Evolutionary conservation across 495 filamentous ascomycete genomes (phyloP).

Genomic region (Penicillium silybi): DNA sequence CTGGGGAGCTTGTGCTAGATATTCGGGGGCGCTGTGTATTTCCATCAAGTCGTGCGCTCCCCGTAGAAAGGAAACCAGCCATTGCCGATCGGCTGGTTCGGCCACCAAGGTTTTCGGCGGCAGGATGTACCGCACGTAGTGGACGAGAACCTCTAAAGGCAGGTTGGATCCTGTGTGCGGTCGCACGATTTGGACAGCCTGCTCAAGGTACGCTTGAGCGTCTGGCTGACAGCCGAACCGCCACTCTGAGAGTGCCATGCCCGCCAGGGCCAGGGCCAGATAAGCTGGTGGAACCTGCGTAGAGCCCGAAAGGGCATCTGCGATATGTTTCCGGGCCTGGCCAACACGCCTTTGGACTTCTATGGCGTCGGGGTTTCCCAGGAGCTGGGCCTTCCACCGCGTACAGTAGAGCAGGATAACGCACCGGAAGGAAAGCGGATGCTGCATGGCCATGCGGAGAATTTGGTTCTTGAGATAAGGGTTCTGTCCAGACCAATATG

Average conservation of each 20-base stretch:
- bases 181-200: conserved; percentile 32
- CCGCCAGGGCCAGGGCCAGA: conserved; percentile 33
- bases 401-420: conserved; percentile 39
- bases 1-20: conserved; percentile 27
- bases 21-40: conserved; percentile 26
- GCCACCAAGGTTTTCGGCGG: conserved; percentile 10
- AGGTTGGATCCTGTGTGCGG: conserved; percentile 23
- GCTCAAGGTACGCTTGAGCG: conserved; percentile 26
- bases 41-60: conserved; percentile 37
- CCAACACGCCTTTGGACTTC: conserved; percentile 27
- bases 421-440: conserved; percentile 37
- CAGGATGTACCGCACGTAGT: conserved; percentile 37
- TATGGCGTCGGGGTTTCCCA: conserved; percentile 14
- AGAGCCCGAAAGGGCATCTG: conserved; percentile 19
- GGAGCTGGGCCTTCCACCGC: conserved; percentile 34
- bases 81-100: conserved; percentile 19
- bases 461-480: conserved; percentile 34
- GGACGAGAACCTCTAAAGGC: conserved; percentile 31
- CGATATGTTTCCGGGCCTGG: conserved; percentile 23
- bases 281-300: conserved; percentile 22
- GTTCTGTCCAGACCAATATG: conserved; percentile 47
- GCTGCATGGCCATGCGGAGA: conserved; percentile 33
- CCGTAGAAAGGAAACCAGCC: conserved; percentile 37
- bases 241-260: conserved; percentile 42
- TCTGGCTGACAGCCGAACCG: conserved; percentile 35